A percentile compares a stretch with the other conserved stretches of the same genome.
These are phyloP conservation scores for Pichia sp. DNA, from an alignment of 1,139 yeast species.

Conservation along the genomic window DNA sequence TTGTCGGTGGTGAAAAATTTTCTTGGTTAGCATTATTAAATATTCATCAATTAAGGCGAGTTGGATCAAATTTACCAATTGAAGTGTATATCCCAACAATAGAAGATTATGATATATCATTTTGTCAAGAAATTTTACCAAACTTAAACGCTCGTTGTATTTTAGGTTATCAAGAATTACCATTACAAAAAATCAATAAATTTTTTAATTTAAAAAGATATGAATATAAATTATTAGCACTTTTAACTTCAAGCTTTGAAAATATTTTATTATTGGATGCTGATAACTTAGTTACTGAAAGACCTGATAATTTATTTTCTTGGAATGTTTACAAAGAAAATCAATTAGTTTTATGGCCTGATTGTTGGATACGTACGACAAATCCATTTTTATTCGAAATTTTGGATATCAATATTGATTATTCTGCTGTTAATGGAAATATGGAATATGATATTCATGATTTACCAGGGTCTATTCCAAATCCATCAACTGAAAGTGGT, in stretches of 20 bases:
- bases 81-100: constrained; percentile 53
- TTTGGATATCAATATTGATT: constrained; percentile 38
- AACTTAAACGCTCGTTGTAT: constrained; percentile 41
- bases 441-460: constrained; percentile 42
- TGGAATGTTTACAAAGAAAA: constrained; percentile 30
- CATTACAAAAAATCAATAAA: constrained; percentile 25
- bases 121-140: constrained; percentile 44
- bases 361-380: constrained; percentile 60
- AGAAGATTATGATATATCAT: constrained; percentile 42
- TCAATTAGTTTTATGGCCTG: constrained; percentile 60
- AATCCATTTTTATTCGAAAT: constrained; percentile 55
- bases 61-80: constrained; percentile 51
- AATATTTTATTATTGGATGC: constrained; percentile 59
- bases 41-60: constrained; percentile 44
- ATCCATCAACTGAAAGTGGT: constrained; percentile 62
- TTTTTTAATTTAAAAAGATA: constrained; percentile 42
- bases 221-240: constrained; percentile 59
- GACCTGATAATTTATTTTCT: constrained; percentile 46
- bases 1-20: constrained; percentile 59
- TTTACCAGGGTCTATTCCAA: constrained; percentile 52
- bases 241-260: constrained; percentile 53
- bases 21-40: constrained; percentile 50
- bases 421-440: constrained; percentile 21
- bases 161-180: constrained; percentile 26
- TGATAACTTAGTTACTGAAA: constrained; percentile 55